phyloP scores from a whole-genome alignment of 345 rosid genomes.

The Citrus medica region DNA sequence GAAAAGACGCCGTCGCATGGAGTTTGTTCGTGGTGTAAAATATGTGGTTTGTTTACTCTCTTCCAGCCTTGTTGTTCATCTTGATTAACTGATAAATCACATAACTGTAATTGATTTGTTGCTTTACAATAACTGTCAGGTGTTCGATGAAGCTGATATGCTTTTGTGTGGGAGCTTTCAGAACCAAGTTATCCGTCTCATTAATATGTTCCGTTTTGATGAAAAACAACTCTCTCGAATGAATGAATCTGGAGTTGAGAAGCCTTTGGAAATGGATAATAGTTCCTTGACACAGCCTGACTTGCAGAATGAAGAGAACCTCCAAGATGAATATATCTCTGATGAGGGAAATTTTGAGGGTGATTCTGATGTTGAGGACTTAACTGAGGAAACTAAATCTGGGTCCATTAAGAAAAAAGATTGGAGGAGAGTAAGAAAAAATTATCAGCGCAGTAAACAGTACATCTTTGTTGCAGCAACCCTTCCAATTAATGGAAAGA shows the following conservation, averaged over 20 bases:
- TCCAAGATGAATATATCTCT: slow-evolving; percentile 26
- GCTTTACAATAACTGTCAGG: slow-evolving; percentile 42
- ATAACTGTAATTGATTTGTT: background rate
- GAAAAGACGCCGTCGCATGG: slow-evolving; percentile 39
- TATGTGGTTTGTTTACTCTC: slow-evolving; percentile 58
- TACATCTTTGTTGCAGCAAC: slow-evolving; percentile 96
- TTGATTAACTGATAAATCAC: background rate
- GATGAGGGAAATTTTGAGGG: slow-evolving; percentile 45
- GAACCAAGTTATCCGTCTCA: slow-evolving; percentile 79
- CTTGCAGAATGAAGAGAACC: slow-evolving; percentile 25
- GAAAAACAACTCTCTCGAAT: slow-evolving; percentile 67
- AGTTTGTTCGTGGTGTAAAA: slow-evolving; percentile 64
- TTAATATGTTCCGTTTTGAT: slow-evolving; percentile 77
- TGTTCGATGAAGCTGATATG: slow-evolving; percentile 98
- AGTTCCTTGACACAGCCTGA: slow-evolving; percentile 24
- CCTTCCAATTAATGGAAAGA: slow-evolving; percentile 89
- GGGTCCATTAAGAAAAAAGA: slow-evolving; percentile 41
- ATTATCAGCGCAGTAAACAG: slow-evolving; percentile 80
- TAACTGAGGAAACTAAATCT: slow-evolving; percentile 24
- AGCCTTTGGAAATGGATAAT: slow-evolving; percentile 25
- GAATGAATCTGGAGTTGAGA: slow-evolving; percentile 27
- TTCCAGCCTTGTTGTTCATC: background rate
- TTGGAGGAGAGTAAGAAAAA: slow-evolving; percentile 81
- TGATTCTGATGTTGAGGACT: slow-evolving; percentile 28
- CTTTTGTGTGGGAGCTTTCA: slow-evolving; percentile 89